Evolutionary conservation across 176 grass and related monocot species (phyloP), one percentile per base, ranked within the genome.

Genomic region (Pharus latifolius): DNA sequence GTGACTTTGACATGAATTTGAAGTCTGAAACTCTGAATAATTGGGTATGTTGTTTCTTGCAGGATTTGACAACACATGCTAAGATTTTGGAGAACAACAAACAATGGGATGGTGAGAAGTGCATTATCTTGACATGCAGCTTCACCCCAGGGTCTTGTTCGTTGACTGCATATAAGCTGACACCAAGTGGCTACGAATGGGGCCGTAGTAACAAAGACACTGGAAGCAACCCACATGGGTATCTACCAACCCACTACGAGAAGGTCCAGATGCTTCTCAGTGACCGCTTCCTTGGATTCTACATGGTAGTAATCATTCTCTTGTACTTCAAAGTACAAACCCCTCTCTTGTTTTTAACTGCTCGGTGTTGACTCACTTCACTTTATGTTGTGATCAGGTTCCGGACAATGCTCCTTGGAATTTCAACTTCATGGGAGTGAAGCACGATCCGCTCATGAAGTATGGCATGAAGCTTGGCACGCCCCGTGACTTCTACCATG

Each of bases 201-300:
- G 95, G 90, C 38, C 84, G 95, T 41, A 77, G 88, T 62, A 99
- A 99, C 79, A 99, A 99, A 76, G 95, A 99, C 72, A 94, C 83
- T 0, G 95, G 95, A 73, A 99, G 95, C 87, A 99, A 99, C 62
- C 95, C 94, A 5, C 94, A 98, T 68, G 94, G 94, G 20, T 98
- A 98, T 34, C 87, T 99, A 18, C 90, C 90, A 10, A 91, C 90
- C 13, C 90, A 99, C 18, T 99, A 99, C n/a, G 95, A 99, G 82
- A 99, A 99, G 82, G 95, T 94, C 40, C 95, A 99, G 86, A 99
- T 94, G 95, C 95, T 99, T 81, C 87, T 94, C 35, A 99, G 95
- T 0, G 95, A 94, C 59, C 87, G 95, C 38, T 99, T 99, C 82
- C 78, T 99, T 30, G 95, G 95, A 41, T 99, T 99, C 82, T 99